Evolutionary conservation across 352 stramenopile species (phyloP).

Genomic region (Phytophthora vignae): DNA sequence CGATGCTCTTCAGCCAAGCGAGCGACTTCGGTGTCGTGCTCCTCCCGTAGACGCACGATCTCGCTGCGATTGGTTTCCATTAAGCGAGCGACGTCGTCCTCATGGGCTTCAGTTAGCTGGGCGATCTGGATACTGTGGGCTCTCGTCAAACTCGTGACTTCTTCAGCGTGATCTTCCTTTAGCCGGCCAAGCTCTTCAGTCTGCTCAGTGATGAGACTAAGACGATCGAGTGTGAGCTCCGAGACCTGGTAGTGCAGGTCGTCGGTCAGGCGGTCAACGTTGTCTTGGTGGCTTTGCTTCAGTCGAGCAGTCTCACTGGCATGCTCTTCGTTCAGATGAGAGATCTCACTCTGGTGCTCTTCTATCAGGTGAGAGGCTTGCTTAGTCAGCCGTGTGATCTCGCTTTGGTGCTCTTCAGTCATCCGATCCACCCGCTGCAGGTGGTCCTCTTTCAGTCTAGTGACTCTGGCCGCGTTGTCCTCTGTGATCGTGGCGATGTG

Average conservation of each 20-base stretch:
- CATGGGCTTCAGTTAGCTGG: not conserved
- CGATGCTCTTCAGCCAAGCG: not conserved
- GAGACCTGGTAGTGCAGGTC: constrained; percentile 9
- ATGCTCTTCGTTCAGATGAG: constrained; percentile 8
- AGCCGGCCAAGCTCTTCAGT: constrained; percentile 11
- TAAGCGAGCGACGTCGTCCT: not conserved
- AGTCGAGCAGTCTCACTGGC: constrained; percentile 4
- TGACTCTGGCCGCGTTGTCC: constrained; percentile 6
- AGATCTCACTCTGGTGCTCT: constrained; percentile 10
- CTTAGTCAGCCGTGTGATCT: constrained; percentile 9
- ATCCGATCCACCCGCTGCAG: constrained; percentile 6
- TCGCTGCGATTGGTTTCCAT: not conserved
- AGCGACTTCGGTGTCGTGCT: not conserved
- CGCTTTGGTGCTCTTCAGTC: constrained; percentile 11
- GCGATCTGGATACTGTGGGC: constrained; percentile 3
- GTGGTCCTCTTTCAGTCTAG: constrained; percentile 16
- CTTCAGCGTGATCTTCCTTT: not conserved
- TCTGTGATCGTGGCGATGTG: constrained; percentile 9
- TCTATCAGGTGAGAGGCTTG: constrained; percentile 7
- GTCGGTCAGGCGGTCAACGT: constrained; percentile 13
- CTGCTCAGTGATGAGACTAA: constrained; percentile 11
- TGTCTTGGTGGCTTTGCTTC: not conserved
- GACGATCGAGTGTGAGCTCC: constrained; percentile 12
- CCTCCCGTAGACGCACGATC: not conserved
- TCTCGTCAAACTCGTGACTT: not conserved